phyloP scores from a whole-genome alignment of 495 filamentous ascomycete species.

The Daldinia loculata region DNA sequence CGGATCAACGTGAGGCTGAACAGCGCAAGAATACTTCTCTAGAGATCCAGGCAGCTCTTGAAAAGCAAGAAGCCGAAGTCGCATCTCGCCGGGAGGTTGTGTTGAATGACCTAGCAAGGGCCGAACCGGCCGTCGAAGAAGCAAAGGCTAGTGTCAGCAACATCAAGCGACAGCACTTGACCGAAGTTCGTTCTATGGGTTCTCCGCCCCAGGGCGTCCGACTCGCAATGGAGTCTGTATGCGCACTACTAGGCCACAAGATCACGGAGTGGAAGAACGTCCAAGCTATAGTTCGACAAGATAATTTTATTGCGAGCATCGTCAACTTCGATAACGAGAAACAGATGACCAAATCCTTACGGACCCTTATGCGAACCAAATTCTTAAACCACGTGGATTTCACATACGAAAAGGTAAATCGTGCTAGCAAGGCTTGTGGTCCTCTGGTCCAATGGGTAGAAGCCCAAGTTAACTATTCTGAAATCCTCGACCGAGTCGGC shows the following conservation, averaged over 20 bases:
- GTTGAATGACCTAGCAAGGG: conserved; percentile 83
- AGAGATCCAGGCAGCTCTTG: conserved; percentile 85
- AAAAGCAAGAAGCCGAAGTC: conserved; percentile 90
- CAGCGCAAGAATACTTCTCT: conserved; percentile 85
- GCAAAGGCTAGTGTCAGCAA: conserved; percentile 95
- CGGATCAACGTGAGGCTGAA: conserved; percentile 95
- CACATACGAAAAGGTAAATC: conserved; percentile 93
- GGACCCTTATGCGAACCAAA: conserved; percentile 89
- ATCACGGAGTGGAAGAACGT: conserved; percentile 90
- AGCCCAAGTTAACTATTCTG: conserved; percentile 96
- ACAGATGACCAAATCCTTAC: conserved; percentile 86
- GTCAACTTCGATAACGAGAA: conserved; percentile 96
- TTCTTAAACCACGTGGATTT: conserved; percentile 93
- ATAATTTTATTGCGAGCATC: conserved; percentile 98
- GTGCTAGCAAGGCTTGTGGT: conserved; percentile 95
- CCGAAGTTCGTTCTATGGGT: conserved; percentile 96
- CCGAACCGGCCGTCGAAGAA: conserved; percentile 91
- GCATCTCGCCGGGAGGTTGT: conserved; percentile 85
- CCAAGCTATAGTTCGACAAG: conserved; percentile 82
- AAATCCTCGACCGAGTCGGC: conserved; percentile 93
- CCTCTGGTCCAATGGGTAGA: conserved; percentile 97
- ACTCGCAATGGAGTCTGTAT: conserved; percentile 93
- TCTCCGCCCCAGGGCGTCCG: conserved; percentile 90
- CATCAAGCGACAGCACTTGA: conserved; percentile 96
- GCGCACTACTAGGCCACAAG: conserved; percentile 91